Percentiles rank a stretch among this genome's conserved stretches.
These are phyloP conservation scores for Escovopsis weberi DNA, from an alignment of 2,329 filamentous ascomycete genomes.

Conservation along the genomic window DNA sequence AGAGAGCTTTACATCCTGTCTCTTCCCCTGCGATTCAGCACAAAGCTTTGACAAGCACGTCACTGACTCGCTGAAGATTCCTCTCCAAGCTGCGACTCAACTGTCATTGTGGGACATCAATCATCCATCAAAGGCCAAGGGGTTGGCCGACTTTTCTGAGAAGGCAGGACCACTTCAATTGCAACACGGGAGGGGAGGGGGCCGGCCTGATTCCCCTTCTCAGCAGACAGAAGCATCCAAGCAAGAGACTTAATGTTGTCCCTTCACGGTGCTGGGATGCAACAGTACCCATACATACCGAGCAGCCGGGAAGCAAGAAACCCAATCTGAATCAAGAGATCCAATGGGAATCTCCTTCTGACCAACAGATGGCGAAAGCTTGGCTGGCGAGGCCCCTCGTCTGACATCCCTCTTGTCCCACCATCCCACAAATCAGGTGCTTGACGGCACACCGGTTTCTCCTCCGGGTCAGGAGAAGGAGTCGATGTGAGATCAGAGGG, in stretches of 20 bases:
- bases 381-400: conserved; percentile 1
- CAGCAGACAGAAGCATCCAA: too few species aligned
- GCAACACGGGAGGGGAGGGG: too few species aligned
- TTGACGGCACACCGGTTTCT: conserved; percentile 5
- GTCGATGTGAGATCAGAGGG: too few species aligned
- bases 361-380: conserved; percentile 5
- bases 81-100: too few species aligned
- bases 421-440: conserved; percentile 4
- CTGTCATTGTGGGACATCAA: too few species aligned
- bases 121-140: too few species aligned
- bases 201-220: too few species aligned
- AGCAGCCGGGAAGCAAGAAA: background rate
- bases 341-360: conserved; percentile 5
- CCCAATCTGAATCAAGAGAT: conserved; percentile 1
- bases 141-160: too few species aligned
- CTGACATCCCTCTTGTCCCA: conserved; percentile 5
- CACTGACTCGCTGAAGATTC: background rate
- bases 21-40: background rate
- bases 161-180: too few species aligned
- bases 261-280: background rate
- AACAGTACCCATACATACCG: background rate
- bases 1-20: background rate
- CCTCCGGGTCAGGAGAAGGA: conserved; percentile 1
- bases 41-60: background rate
- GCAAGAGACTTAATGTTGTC: too few species aligned